A percentile compares a stretch with the other conserved stretches of the same genome.
phyloP scores from a whole-genome alignment of 495 filamentous ascomycete genomes.

The Geoglossum glabrum region DNA sequence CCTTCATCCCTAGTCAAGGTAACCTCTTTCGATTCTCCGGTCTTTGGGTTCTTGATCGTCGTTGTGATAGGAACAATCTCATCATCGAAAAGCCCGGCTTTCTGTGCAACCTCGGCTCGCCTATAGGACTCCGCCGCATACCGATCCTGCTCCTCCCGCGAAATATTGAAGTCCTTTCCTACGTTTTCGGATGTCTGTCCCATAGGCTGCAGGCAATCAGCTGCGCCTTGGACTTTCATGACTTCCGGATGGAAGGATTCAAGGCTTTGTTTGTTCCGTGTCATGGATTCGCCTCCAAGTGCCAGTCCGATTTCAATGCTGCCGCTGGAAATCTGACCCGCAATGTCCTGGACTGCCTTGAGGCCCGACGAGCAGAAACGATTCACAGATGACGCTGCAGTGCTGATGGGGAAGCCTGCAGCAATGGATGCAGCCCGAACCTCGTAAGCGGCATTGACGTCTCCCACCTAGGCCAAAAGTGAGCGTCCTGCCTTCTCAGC shows the following conservation, averaged over 20 bases:
- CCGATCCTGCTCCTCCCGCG: slow-evolving; percentile 56
- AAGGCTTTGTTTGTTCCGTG: slow-evolving; percentile 82
- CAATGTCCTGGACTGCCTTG: slow-evolving; percentile 80
- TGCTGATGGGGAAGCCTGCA: slow-evolving; percentile 70
- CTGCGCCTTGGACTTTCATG: background rate
- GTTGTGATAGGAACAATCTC: slow-evolving; percentile 79
- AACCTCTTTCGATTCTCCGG: slow-evolving; percentile 65
- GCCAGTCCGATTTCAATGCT: slow-evolving; percentile 94
- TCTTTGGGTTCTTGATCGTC: slow-evolving; percentile 74
- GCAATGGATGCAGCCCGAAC: slow-evolving; percentile 83
- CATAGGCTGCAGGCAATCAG: slow-evolving; percentile 38
- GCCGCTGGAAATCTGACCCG: slow-evolving; percentile 65
- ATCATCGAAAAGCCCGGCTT: slow-evolving; percentile 74
- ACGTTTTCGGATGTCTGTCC: slow-evolving; percentile 84
- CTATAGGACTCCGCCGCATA: slow-evolving; percentile 86
- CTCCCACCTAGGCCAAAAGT: background rate
- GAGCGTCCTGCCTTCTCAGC: background rate
- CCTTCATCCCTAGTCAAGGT: slow-evolving; percentile 79
- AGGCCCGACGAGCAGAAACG: slow-evolving; percentile 80
- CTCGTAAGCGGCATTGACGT: slow-evolving; percentile 69
- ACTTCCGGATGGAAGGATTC: background rate
- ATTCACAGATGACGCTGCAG: slow-evolving; percentile 71
- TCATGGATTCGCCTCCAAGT: slow-evolving; percentile 94
- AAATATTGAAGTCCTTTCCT: slow-evolving; percentile 63
- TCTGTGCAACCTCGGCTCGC: slow-evolving; percentile 72